These are phyloP conservation scores for Fusarium pseudograminearum DNA, from an alignment of 2,329 filamentous ascomycete species.

Conservation along the genomic window DNA sequence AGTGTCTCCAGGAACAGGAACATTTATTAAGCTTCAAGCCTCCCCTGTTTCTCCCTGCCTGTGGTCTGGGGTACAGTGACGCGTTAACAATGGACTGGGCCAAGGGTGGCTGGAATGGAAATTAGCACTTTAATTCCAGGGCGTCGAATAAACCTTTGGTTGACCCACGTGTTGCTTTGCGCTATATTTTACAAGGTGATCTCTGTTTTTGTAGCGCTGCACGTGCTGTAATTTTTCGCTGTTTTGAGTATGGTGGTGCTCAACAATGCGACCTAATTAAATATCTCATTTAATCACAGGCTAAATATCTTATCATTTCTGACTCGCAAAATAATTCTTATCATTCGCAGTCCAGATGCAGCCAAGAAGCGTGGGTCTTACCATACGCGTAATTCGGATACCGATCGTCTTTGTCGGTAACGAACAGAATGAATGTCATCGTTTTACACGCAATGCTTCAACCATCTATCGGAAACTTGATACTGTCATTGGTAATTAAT, in stretches of 20 bases:
- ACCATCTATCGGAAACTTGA: neutral
- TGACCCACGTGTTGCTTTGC: constrained; percentile 13
- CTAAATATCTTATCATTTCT: neutral
- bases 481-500: neutral
- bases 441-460: neutral
- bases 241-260: neutral
- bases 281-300: neutral
- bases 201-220: neutral
- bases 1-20: constrained; percentile 15
- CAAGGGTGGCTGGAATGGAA: constrained; percentile 23
- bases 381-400: neutral
- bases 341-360: neutral
- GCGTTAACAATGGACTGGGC: neutral
- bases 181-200: neutral
- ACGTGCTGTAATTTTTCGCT: constrained; percentile 19
- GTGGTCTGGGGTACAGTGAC: neutral
- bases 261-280: neutral
- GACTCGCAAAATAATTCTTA: neutral
- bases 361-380: neutral
- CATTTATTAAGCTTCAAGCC: neutral
- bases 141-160: constrained; percentile 5
- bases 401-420: neutral
- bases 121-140: constrained; percentile 3
- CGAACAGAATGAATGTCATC: neutral
- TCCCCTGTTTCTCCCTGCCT: neutral